Conservation (phyloP, 805 yeast genomes). For the Yarrowia divulgata region DNA sequence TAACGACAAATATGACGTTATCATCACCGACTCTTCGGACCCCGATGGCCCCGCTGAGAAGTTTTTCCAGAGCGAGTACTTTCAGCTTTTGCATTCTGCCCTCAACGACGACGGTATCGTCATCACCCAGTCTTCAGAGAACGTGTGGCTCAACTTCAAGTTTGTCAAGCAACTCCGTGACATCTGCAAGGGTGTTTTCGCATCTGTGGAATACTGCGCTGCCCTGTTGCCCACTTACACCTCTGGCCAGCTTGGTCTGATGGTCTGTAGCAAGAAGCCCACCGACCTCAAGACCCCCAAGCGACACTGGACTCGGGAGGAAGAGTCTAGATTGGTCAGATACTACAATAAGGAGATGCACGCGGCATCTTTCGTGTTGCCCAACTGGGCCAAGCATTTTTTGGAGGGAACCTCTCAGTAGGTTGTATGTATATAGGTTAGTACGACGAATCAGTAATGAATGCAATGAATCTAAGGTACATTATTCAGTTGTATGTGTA, state of each 20-base stretch:
- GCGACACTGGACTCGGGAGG: conserved; percentile 66
- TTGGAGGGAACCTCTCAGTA: conserved; percentile 44
- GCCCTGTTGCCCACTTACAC: conserved; percentile 97
- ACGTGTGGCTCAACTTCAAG: conserved; percentile 89
- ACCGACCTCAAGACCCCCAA: conserved; percentile 73
- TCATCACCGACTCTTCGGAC: conserved; percentile 91
- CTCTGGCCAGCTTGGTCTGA: conserved; percentile 96
- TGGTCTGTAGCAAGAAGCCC: conserved; percentile 83
- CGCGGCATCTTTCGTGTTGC: conserved; percentile 87
- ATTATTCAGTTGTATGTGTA: not conserved
- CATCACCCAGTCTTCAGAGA: conserved; percentile 84
- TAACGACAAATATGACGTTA: conserved; percentile 70
- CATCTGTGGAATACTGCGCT: conserved; percentile 88
- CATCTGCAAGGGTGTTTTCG: conserved; percentile 85
- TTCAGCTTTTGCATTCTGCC: conserved; percentile 68
- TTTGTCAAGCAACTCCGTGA: conserved; percentile 81
- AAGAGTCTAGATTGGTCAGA: conserved; percentile 69
- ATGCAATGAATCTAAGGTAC: not conserved
- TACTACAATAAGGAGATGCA: conserved; percentile 89
- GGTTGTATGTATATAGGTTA: not conserved
- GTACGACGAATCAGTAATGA: conserved; percentile 4
- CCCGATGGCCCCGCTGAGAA: conserved; percentile 97
- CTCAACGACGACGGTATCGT: conserved; percentile 70
- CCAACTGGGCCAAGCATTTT: conserved; percentile 81
- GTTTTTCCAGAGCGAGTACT: conserved; percentile 80